A percentile compares a stretch with the other conserved stretches of the same genome.
Conservation (phyloP, 2,329 filamentous ascomycete genomes). For the Phialophora chinensis region DNA sequence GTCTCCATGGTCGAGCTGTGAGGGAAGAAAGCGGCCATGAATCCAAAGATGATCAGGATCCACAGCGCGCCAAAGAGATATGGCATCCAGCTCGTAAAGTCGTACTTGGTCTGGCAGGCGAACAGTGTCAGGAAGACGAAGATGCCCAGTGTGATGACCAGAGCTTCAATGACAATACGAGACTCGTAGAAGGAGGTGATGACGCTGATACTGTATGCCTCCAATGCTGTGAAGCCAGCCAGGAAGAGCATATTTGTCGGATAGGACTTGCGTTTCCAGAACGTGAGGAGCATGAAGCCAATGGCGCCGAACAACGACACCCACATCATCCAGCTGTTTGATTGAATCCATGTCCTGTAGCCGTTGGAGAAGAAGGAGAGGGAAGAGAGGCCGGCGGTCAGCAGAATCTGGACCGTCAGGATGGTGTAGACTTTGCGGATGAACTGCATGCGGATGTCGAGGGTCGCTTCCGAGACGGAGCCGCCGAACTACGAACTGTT, state of each 20-base stretch:
- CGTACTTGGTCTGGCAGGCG: slow-evolving; percentile 96
- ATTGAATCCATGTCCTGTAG: slow-evolving; percentile 88
- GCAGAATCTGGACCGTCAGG: slow-evolving; percentile 89
- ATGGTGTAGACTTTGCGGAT: slow-evolving; percentile 98
- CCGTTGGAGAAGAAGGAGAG: slow-evolving; percentile 81
- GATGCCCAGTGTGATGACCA: slow-evolving; percentile 77
- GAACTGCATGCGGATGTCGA: slow-evolving; percentile 97
- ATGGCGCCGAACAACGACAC: slow-evolving; percentile 83
- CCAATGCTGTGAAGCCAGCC: slow-evolving; percentile 83
- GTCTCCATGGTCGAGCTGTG: slow-evolving; percentile 81
- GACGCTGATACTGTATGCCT: slow-evolving; percentile 92
- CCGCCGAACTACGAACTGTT: slow-evolving; percentile 74
- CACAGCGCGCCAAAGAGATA: slow-evolving; percentile 91
- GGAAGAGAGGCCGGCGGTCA: slow-evolving; percentile 78
- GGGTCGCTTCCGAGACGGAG: slow-evolving; percentile 87
- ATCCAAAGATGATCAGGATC: slow-evolving; percentile 88
- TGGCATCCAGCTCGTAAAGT: slow-evolving; percentile 96
- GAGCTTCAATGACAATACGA: slow-evolving; percentile 84
- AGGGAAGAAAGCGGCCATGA: slow-evolving; percentile 90
- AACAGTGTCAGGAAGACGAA: slow-evolving; percentile 74
- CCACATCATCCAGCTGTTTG: slow-evolving; percentile 83
- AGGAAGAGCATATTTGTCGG: slow-evolving; percentile 95
- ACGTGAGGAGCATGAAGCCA: slow-evolving; percentile 83
- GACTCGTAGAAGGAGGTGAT: slow-evolving; percentile 89
- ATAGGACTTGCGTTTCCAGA: slow-evolving; percentile 95